Evolutionary conservation across 2,329 filamentous ascomycete species (phyloP), one percentile per base, ranked within the genome.

Genomic region (Ascochyta rabiei): DNA sequence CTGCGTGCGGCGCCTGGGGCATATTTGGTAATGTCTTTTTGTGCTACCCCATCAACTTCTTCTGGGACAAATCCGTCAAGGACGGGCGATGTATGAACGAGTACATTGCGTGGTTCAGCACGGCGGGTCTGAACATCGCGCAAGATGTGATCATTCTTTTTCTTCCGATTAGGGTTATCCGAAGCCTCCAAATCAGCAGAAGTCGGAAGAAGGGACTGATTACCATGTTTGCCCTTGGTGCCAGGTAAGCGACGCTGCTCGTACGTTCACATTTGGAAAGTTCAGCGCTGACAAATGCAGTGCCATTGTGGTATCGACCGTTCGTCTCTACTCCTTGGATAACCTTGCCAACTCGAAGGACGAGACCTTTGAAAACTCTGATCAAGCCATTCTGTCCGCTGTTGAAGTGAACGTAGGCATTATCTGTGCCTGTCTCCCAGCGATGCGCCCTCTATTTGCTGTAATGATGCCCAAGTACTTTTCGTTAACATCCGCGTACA

Each of bases 381-480:
- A 66, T 18, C 66, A 71, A 12, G 72, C 70, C 5, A 66, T 64
- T n/a, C 62, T 72, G 13, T 73, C 70, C 5, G 60, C 64, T 0
- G 66, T 75, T 7, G 73, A 75, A 50, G 56, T 63, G 12, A 73
- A 75, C 43, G 62, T 72, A 0, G 67, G 66, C 15, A 74, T 75
- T 31, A 60, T 74, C 26, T 73, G 70, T 42, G 70, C 72, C 4
- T 75, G 69, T 45, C 53, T 75, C n/a, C 72, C 72, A 35, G 65
- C 67, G 5, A 67, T 75, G 57, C 71, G 72, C 6, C 70, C 71
- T 2, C 61, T 75, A 4, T 57, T 74, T 5, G 61, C 67, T 5
- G 47, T 71, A 0, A 61, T 79, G 28, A 75, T 80, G 59, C 80
- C 79, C 35, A 55, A 63, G 23, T 69, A 71, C 50, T 74, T 74